Conservation (phyloP, 148 eudicot species). For the Chenopodium suecicum region DNA sequence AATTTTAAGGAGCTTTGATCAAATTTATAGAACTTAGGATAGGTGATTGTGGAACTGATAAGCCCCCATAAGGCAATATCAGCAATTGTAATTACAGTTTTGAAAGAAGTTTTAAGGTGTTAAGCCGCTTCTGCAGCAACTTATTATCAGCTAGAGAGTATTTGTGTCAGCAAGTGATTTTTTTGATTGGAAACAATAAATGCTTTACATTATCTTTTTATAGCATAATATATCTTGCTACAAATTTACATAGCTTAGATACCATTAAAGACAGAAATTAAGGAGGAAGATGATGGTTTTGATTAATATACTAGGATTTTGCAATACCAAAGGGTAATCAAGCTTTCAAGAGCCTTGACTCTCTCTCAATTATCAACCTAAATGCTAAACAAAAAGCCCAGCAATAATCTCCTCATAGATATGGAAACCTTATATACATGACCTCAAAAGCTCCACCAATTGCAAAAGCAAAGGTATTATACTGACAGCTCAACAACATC, state of each 20-base stretch:
- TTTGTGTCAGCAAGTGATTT: neutral
- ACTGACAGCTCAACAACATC: neutral
- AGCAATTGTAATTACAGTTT: slow-evolving; percentile 4
- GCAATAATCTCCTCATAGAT: too few relatives aligned
- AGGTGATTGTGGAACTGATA: slow-evolving; percentile 32
- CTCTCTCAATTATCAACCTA: too few relatives aligned
- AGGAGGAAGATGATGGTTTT: too few relatives aligned
- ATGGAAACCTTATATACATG: neutral
- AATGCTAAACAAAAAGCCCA: too few relatives aligned
- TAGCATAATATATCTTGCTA: neutral
- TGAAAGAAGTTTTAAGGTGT: slow-evolving; percentile 11
- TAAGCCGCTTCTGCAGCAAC: neutral
- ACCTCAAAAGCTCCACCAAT: neutral
- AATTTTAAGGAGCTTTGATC: slow-evolving; percentile 50
- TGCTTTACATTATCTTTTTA: neutral
- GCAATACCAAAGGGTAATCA: too few relatives aligned
- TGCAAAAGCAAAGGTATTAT: neutral
- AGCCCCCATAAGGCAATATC: slow-evolving; percentile 23
- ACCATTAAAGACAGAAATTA: too few relatives aligned
- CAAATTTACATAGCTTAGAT: too few relatives aligned
- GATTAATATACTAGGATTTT: too few relatives aligned
- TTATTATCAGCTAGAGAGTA: neutral
- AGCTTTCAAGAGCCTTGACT: too few relatives aligned
- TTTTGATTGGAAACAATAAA: neutral
- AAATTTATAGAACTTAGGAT: slow-evolving; percentile 34